phyloP scores from a whole-genome alignment of 2,329 filamentous ascomycete genomes.

The Penicillium verrucosum region DNA sequence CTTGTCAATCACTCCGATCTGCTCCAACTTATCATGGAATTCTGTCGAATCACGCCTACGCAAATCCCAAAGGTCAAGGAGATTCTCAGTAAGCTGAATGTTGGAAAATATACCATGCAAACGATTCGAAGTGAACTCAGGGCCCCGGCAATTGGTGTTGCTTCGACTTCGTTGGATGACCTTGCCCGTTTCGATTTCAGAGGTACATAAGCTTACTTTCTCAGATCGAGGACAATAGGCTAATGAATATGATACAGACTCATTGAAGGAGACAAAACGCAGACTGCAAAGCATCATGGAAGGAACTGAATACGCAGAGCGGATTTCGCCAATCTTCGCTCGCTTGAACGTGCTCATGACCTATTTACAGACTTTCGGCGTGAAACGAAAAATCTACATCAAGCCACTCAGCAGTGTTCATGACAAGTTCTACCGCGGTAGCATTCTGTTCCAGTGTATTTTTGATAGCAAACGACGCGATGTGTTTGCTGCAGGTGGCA shows the following conservation, averaged over 20 bases:
- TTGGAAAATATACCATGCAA: constrained; percentile 74
- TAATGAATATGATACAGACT: constrained; percentile 56
- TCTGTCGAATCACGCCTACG: constrained; percentile 71
- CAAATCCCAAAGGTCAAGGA: constrained; percentile 74
- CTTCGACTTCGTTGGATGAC: constrained; percentile 86
- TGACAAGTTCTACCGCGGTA: constrained; percentile 83
- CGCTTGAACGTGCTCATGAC: constrained; percentile 75
- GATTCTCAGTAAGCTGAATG: constrained; percentile 80
- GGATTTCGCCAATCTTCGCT: constrained; percentile 59
- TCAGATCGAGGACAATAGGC: constrained; percentile 49
- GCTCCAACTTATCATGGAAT: constrained; percentile 82
- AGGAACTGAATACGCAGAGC: constrained; percentile 52
- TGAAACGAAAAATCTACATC: constrained; percentile 76
- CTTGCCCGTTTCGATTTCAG: constrained; percentile 88
- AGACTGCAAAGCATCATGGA: constrained; percentile 57
- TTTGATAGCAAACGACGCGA: constrained; percentile 78
- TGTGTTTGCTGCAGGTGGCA: constrained; percentile 87
- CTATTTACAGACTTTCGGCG: constrained; percentile 71
- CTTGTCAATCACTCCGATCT: constrained; percentile 86
- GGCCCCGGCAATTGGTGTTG: constrained; percentile 74
- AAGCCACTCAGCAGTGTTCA: constrained; percentile 84
- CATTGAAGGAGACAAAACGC: constrained; percentile 69
- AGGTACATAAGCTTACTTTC: constrained; percentile 49
- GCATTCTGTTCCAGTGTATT: constrained; percentile 84
- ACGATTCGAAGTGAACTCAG: constrained; percentile 79